Conservation (phyloP, 2,329 filamentous ascomycete species). For the Exophiala viscosa region DNA sequence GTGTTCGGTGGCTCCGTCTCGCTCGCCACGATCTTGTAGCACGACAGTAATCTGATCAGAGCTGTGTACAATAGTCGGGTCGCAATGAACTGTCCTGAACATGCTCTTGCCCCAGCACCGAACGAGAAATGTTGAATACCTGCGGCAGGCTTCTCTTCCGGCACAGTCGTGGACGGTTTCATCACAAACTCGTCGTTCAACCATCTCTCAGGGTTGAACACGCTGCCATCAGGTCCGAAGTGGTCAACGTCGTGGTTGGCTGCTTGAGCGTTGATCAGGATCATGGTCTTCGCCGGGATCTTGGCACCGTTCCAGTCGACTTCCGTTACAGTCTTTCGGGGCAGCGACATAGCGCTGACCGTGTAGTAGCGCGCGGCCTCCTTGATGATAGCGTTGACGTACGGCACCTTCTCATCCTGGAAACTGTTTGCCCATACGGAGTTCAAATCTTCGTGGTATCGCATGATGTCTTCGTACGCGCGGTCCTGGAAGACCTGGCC, state of each 20-base stretch:
- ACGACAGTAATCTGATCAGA: constrained; percentile 51
- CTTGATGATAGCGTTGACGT: constrained; percentile 69
- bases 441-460: constrained; percentile 58
- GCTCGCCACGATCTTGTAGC: constrained; percentile 51
- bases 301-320: constrained; percentile 62
- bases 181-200: constrained; percentile 42
- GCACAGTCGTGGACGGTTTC: constrained; percentile 32
- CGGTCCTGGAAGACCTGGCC: constrained; percentile 65
- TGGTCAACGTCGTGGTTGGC: constrained; percentile 65
- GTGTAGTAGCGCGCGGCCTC: constrained; percentile 71
- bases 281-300: constrained; percentile 69
- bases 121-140: constrained; percentile 56
- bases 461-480: constrained; percentile 63
- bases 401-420: constrained; percentile 66
- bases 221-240: constrained; percentile 52
- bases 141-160: constrained; percentile 41
- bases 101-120: constrained; percentile 57
- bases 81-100: constrained; percentile 56
- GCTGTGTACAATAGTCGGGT: constrained; percentile 56
- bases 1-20: constrained; percentile 55
- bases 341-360: constrained; percentile 69
- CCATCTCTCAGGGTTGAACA: constrained; percentile 64
- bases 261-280: constrained; percentile 71
- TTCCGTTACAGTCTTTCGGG: constrained; percentile 63
- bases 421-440: constrained; percentile 66